These are phyloP conservation scores for Solanum pennellii DNA, from an alignment of 257 asterid species.

Conservation along the genomic window DNA sequence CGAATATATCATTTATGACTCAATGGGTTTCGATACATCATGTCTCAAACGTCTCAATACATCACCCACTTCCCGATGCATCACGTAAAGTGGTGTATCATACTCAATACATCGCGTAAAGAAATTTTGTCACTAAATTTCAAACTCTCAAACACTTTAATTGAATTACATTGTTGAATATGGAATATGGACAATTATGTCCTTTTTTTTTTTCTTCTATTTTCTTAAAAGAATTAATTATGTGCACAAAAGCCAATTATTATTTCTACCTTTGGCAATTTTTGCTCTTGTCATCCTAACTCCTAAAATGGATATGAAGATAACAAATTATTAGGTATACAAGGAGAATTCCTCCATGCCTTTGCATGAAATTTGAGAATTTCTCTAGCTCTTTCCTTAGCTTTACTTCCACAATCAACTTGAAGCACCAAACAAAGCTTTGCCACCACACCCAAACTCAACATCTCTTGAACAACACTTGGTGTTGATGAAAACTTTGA, in stretches of 20 bases:
- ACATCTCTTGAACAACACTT: slow-evolving; percentile 49
- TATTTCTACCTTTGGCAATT: not conserved
- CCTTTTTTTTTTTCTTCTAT: not conserved
- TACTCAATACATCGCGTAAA: no score
- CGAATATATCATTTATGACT: no score
- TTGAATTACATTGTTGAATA: not conserved
- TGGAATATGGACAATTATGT: not conserved
- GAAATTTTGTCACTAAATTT: no score
- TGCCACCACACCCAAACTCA: slow-evolving; percentile 57
- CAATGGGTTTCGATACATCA: rapidly evolving
- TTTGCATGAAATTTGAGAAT: slow-evolving; percentile 49
- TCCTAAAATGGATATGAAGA: slow-evolving; percentile 29
- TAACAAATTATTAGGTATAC: slow-evolving; percentile 35
- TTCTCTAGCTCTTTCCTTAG: slow-evolving; percentile 57
- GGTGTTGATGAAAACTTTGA: slow-evolving; percentile 42
- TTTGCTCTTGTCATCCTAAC: not conserved
- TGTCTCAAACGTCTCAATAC: no score
- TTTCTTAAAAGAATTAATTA: not conserved
- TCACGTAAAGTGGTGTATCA: no score
- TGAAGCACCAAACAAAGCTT: slow-evolving; percentile 58
- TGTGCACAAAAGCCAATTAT: not conserved
- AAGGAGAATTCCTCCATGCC: slow-evolving; percentile 59
- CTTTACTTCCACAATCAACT: slow-evolving; percentile 53
- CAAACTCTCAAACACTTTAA: no score
- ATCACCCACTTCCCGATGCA: rapidly evolving